phyloP scores from a whole-genome alignment of 1,284 basidiomycete species.

The Naganishia albida region DNA sequence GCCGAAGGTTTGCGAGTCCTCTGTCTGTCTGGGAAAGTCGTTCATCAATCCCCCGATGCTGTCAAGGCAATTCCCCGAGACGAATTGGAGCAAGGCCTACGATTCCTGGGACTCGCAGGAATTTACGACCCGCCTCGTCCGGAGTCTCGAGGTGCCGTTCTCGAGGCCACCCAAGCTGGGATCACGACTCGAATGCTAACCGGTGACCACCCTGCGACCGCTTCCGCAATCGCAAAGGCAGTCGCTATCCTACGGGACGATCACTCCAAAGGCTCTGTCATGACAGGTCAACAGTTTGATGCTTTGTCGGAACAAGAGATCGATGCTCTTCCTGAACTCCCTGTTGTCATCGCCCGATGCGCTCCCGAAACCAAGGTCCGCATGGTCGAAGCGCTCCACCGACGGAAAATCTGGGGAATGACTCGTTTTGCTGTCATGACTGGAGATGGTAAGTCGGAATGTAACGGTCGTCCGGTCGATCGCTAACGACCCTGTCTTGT shows the following conservation, averaged over 20 bases:
- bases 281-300: constrained; percentile 66
- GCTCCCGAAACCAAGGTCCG: constrained; percentile 60
- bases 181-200: constrained; percentile 69
- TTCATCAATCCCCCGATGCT: constrained; percentile 45
- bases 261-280: constrained; percentile 52
- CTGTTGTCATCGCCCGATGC: constrained; percentile 64
- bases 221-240: constrained; percentile 56
- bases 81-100: constrained; percentile 62
- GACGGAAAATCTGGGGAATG: constrained; percentile 45
- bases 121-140: constrained; percentile 71
- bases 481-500: not conserved
- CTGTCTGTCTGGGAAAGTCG: constrained; percentile 53
- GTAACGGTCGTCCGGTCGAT: not conserved
- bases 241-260: constrained; percentile 61
- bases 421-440: constrained; percentile 54
- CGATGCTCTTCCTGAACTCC: constrained; percentile 59
- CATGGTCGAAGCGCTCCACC: constrained; percentile 64
- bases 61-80: constrained; percentile 54
- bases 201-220: constrained; percentile 58
- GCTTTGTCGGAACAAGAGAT: constrained; percentile 64
- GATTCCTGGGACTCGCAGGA: constrained; percentile 66
- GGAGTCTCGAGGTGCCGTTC: constrained; percentile 65
- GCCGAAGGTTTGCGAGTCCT: constrained; percentile 62
- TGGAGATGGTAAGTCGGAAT: constrained; percentile 50
- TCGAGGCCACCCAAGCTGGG: constrained; percentile 64